Evolutionary conservation across 768 basidiomycete species (phyloP), one percentile per base, ranked within the genome.

Genomic region (Pulveroboletus frians): DNA sequence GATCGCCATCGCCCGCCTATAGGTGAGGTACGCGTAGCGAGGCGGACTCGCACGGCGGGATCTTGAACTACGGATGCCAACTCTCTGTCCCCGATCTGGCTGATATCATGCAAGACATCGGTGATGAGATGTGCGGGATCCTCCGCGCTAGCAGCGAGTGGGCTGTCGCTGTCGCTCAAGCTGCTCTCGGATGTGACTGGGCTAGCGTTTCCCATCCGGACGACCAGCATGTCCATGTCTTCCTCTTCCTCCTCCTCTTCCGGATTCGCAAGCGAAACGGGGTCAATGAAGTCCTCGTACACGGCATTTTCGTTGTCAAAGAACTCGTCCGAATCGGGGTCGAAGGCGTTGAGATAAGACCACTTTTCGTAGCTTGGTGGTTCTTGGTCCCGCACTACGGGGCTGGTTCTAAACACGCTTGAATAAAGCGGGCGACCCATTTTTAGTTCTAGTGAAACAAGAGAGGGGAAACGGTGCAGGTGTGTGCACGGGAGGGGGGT

Each of bases 281-380:
- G 72, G 66, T 71, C 74, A 60, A 84, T 55, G 66, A 85, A 83
- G 54, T 78, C 79, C 74, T 88, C 86, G 66, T 79, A 81, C 41
- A 75, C 75, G 11, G 71, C 68, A 51, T 83, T 75, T 30, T 82
- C 82, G 46, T 68, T 69, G 50, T 69, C 70, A 61, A 84, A 84
- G 61, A 87, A 87, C 55, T 85, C 85, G 58, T 87, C 84, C n/a
- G 84, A 81, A 66, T 88, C 86, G 5, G 86, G 86, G 66, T 88
- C 85, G 64, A 88, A 88, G 9, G 78, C 72, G 61, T 85, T 84
- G 67, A 72, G 74, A 53, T 72, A 67, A 48, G 80, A 78, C 84
- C 85, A 88, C 63, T 69, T 79, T 63, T 79, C 73, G 73, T 71
- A 81, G 15, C 39, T 51, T 18, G 57, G 55, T 9, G 54, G 47